Evolutionary conservation across 495 filamentous ascomycete genomes (phyloP).

Genomic region (Penicillium turbatum): DNA sequence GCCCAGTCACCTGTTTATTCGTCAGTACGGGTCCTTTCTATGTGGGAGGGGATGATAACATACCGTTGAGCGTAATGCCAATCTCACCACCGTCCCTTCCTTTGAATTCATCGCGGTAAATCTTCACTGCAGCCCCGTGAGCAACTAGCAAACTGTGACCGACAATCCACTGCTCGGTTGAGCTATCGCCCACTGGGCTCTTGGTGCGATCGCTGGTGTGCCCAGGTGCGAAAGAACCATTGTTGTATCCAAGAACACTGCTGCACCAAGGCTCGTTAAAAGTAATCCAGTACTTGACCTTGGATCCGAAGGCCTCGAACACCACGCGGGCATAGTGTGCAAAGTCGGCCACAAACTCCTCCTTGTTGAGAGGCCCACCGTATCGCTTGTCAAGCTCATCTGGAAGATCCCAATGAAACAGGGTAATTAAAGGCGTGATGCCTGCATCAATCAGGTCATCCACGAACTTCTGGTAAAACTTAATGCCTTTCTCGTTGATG

Average conservation of each 20-base stretch:
- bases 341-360: constrained; percentile 49
- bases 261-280: constrained; percentile 55
- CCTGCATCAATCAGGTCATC: constrained; percentile 47
- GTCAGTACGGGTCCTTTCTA: not conserved
- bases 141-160: constrained; percentile 48
- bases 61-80: constrained; percentile 53
- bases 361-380: constrained; percentile 48
- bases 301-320: constrained; percentile 41
- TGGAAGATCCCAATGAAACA: constrained; percentile 54
- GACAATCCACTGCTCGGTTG: constrained; percentile 50
- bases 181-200: constrained; percentile 45
- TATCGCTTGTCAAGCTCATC: constrained; percentile 50
- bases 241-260: constrained; percentile 49
- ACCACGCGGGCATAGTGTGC: constrained; percentile 47
- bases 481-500: constrained; percentile 45
- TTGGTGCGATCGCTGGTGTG: constrained; percentile 46
- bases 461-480: constrained; percentile 47
- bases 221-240: constrained; percentile 49
- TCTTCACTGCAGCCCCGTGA: constrained; percentile 48
- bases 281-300: constrained; percentile 54
- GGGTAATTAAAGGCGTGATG: constrained; percentile 49
- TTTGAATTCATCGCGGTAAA: constrained; percentile 52
- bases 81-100: constrained; percentile 45
- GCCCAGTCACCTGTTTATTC: constrained; percentile 54
- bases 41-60: not conserved